Percentiles rank a stretch among this genome's conserved stretches.
Evolutionary conservation across 1,284 basidiomycete species (phyloP).

Genomic region (Rhodofomes roseus): DNA sequence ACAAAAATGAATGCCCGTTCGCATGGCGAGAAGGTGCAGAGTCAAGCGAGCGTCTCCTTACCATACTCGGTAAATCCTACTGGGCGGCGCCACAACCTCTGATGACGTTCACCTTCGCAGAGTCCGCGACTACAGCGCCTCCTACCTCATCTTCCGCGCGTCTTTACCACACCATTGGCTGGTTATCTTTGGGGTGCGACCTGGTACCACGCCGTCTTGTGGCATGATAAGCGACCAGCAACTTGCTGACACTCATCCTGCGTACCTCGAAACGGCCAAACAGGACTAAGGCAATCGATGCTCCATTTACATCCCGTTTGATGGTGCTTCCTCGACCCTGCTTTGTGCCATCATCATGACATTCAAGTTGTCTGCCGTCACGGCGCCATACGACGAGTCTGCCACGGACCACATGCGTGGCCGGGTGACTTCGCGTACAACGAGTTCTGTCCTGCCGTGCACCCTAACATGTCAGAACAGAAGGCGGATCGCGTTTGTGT

Average conservation of each 20-base stretch:
- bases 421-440: neutral
- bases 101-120: neutral
- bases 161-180: neutral
- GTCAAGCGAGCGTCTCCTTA: neutral
- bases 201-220: neutral
- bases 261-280: neutral
- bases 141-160: neutral
- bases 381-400: too few relatives aligned
- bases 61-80: neutral
- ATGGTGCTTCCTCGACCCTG: neutral
- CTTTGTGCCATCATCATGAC: neutral
- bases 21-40: neutral
- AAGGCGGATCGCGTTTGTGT: neutral
- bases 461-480: neutral
- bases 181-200: conserved; percentile 1
- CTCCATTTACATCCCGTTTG: neutral
- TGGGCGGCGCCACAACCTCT: neutral
- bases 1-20: neutral
- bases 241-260: neutral
- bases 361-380: neutral
- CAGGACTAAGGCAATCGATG: neutral
- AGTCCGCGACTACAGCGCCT: neutral
- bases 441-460: neutral
- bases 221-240: neutral
- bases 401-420: neutral